These are phyloP conservation scores for Diplodia corticola DNA, from an alignment of 2,329 filamentous ascomycete species.

Conservation along the genomic window DNA sequence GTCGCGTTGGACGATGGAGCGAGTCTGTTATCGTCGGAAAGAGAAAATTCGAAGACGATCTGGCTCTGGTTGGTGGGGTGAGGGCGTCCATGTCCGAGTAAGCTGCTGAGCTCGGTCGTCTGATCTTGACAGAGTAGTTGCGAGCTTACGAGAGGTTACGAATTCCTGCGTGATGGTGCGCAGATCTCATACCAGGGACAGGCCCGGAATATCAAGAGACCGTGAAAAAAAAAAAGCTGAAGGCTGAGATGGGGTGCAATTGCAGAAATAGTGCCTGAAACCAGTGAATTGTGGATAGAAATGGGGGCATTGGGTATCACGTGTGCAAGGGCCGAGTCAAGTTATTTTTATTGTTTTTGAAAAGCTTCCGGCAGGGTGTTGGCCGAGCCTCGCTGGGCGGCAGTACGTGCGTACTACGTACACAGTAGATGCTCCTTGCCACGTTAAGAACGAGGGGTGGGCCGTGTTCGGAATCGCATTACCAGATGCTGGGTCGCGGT, in stretches of 20 bases:
- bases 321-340: neutral
- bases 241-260: neutral
- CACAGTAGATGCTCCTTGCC: neutral
- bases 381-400: neutral
- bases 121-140: neutral
- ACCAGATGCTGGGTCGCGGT: neutral
- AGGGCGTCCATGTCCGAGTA: neutral
- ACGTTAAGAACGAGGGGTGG: neutral
- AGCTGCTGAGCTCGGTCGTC: neutral
- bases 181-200: neutral
- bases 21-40: neutral
- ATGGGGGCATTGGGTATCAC: neutral
- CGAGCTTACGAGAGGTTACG: neutral
- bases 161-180: neutral
- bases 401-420: too few species aligned
- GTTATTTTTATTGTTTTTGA: neutral
- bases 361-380: neutral
- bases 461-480: slow-evolving; percentile 3
- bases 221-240: neutral
- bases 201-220: neutral
- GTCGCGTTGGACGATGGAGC: neutral
- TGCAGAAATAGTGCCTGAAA: neutral
- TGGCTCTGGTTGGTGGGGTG: neutral
- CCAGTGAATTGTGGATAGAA: neutral
- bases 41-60: neutral